Percentiles rank a stretch among this genome's conserved stretches.
Evolutionary conservation across 2,329 filamentous ascomycete genomes (phyloP).

Genomic region (Diaporthe australafricana): DNA sequence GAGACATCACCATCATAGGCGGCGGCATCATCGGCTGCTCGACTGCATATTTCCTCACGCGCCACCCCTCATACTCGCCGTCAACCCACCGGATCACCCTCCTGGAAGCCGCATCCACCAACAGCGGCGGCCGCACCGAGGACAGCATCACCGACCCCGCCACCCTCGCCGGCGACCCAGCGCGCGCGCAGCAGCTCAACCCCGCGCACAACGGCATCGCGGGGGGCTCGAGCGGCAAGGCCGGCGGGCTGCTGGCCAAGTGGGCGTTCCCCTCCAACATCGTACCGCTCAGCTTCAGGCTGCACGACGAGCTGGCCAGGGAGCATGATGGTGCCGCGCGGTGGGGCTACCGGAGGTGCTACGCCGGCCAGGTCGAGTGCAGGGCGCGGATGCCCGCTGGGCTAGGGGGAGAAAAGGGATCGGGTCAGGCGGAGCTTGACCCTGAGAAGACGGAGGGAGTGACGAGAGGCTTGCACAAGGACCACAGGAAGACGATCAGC

Average conservation of each 20-base stretch:
- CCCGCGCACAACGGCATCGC: constrained; percentile 65
- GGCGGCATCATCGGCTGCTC: constrained; percentile 83
- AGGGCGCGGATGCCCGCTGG: constrained; percentile 21
- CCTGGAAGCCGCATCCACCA: constrained; percentile 65
- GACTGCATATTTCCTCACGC: constrained; percentile 79
- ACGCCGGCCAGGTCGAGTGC: constrained; percentile 39
- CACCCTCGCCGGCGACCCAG: constrained; percentile 43
- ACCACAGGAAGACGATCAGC: constrained; percentile 42
- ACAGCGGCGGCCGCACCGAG: constrained; percentile 46
- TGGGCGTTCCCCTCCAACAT: constrained; percentile 81
- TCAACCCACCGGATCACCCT: constrained; percentile 75
- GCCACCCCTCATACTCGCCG: constrained; percentile 75
- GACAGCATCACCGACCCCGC: constrained; percentile 48
- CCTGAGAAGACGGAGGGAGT: constrained; percentile 6
- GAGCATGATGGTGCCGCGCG: constrained; percentile 74
- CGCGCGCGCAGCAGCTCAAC: constrained; percentile 42
- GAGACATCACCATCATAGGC: constrained; percentile 55
- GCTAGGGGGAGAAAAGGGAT: not conserved
- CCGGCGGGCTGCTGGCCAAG: constrained; percentile 77
- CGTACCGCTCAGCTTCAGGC: constrained; percentile 75
- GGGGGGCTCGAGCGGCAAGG: constrained; percentile 81
- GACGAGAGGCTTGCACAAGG: constrained; percentile 37
- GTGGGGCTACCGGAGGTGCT: constrained; percentile 75
- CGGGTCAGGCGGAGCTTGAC: not conserved
- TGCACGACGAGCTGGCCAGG: constrained; percentile 76